Conservation (phyloP, 2,329 filamentous ascomycete species). For the Stylonectria norvegica region DNA sequence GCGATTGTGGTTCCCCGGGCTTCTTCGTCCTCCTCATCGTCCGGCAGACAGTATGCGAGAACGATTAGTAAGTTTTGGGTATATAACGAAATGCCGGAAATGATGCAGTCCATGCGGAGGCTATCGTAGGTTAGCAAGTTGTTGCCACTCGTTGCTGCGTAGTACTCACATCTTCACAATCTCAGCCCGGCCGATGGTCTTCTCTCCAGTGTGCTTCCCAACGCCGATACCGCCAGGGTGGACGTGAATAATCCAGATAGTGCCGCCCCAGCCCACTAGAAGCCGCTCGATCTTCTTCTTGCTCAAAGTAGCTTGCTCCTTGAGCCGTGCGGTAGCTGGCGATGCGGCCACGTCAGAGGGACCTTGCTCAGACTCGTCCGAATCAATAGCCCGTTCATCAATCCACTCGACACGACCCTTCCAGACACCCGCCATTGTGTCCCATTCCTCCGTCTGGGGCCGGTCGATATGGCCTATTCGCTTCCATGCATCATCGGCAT, state of each 20-base stretch:
- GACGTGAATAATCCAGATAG: conserved; percentile 92
- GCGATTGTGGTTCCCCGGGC: conserved; percentile 23
- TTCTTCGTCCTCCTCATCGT: conserved; percentile 60
- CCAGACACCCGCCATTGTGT: conserved; percentile 96
- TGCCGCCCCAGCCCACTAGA: conserved; percentile 92
- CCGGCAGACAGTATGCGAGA: conserved; percentile 81
- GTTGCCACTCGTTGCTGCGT: conserved; percentile 31
- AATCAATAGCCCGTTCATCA: conserved; percentile 75
- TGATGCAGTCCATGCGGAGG: conserved; percentile 93
- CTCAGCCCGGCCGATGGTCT: conserved; percentile 74
- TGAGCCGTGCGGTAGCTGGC: conserved; percentile 45
- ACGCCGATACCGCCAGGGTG: conserved; percentile 67
- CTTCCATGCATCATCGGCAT: conserved; percentile 87
- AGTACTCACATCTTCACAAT: conserved; percentile 84
- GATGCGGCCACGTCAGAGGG: conserved; percentile 35
- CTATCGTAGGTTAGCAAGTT: conserved; percentile 42
- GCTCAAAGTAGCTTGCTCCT: conserved; percentile 46
- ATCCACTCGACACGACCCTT: conserved; percentile 92
- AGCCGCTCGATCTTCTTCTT: conserved; percentile 67
- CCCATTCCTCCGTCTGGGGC: conserved; percentile 82
- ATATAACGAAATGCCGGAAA: conserved; percentile 96
- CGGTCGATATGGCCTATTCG: conserved; percentile 88
- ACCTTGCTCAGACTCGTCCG: conserved; percentile 55
- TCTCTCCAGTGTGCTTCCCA: conserved; percentile 66
- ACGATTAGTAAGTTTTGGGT: conserved; percentile 87